Conservation (phyloP, 208 protist species). For the Trypanosoma rangeli region DNA sequence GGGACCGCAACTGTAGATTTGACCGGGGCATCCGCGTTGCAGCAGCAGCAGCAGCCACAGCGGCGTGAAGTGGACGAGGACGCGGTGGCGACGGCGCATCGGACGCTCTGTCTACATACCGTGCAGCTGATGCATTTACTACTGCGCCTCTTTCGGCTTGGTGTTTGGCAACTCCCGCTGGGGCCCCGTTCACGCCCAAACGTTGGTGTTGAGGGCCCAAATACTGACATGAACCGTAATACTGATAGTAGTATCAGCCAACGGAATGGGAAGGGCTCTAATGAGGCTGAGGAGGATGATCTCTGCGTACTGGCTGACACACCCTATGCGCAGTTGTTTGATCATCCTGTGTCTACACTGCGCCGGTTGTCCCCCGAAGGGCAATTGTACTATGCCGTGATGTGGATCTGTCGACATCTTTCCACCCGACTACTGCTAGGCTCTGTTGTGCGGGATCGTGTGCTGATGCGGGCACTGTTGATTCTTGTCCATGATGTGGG, state of each 20-base stretch:
- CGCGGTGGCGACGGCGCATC: constrained; percentile 14
- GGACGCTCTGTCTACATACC: constrained; percentile 39
- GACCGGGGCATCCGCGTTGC: not conserved
- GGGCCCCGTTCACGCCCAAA: not conserved
- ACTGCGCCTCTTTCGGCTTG: constrained; percentile 45
- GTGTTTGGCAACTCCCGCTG: constrained; percentile 52
- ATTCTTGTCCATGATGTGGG: constrained; percentile 51
- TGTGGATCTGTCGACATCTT: constrained; percentile 26
- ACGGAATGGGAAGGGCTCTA: not conserved
- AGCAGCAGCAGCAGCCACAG: constrained; percentile 2
- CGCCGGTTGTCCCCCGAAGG: constrained; percentile 30
- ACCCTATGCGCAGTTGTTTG: constrained; percentile 24
- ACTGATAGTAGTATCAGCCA: not conserved
- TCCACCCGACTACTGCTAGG: constrained; percentile 19
- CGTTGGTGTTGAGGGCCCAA: not conserved
- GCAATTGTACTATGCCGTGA: constrained; percentile 46
- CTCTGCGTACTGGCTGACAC: constrained; percentile 34
- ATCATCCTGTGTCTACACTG: constrained; percentile 31
- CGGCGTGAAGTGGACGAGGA: constrained; percentile 23
- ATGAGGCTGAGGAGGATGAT: constrained; percentile 27
- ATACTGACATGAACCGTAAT: not conserved
- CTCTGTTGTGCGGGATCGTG: constrained; percentile 21
- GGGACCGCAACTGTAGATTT: not conserved
- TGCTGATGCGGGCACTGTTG: constrained; percentile 32
- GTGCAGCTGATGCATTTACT: constrained; percentile 67